Base-by-base conservation (phyloP, 2,329 filamentous ascomycete genomes). In the Calonectria pseudoreteaudii region DNA sequence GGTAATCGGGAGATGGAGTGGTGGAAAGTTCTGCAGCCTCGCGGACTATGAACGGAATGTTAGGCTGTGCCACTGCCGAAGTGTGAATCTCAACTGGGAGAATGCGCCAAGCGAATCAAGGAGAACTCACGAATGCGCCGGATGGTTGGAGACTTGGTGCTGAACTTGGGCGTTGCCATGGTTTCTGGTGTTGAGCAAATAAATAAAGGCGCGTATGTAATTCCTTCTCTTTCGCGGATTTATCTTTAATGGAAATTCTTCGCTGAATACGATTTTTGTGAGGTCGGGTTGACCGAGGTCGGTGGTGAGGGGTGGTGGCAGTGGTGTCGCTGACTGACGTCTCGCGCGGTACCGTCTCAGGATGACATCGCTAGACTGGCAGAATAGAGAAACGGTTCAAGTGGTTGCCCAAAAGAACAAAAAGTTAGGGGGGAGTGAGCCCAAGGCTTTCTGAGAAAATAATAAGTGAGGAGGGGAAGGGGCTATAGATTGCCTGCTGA, bases 11-110 rank as follows among this genome's bases (percentile, higher is more conserved):
- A 3, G 95, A 97, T 6, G 96, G 95, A 47, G 94, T 90, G 72
- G 88, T 89, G 74, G 94, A 92, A 70, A 99, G 91, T 84, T 98
- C 97, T 73, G 94, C 90, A 72, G 96, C 96, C 91, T 98, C 97
- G 85, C 95, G 95, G 82, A 98, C 93, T 95, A 78, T 28, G 9
- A 6, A 11, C 53, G 47, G 14, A 9, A 11, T 52, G 67, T 70
- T 47, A 73, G 49, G 23, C 31, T 13, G 36, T 20, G 26, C 1
- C 20, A 23, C 26, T 62, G 1, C 23, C 14, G 7, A 60, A 60
- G 34, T 38, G n/a, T 14, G 8, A 38, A 11, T 16, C 28, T 52
- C 20, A 44, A n/a, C 71, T 28, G 26, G 20, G 34, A 71, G 20
- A 11, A 13, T 50, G 26, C 36, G 56, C 34, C 34, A 36, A 20